A percentile compares a stretch with the other conserved stretches of the same genome.
Conservation (phyloP, 2,329 filamentous ascomycete species). For the Claviceps cyperi region DNA sequence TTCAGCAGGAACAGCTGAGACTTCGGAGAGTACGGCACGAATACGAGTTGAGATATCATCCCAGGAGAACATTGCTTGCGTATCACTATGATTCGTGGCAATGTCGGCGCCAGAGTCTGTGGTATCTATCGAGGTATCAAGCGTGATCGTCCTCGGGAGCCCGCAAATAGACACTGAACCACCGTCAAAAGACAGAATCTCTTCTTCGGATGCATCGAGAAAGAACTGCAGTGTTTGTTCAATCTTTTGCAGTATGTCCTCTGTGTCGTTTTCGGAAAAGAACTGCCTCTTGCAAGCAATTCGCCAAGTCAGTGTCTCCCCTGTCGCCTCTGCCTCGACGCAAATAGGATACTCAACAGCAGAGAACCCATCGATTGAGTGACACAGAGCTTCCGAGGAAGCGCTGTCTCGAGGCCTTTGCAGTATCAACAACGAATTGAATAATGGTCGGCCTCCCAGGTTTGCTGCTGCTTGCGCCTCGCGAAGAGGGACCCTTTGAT, state of each 20-base stretch:
- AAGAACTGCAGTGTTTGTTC: slow-evolving; percentile 45
- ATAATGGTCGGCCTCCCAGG: slow-evolving; percentile 25
- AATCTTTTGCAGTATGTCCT: slow-evolving; percentile 40
- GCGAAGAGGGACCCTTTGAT: slow-evolving; percentile 66
- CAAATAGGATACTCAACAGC: slow-evolving; percentile 72
- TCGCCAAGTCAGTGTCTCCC: slow-evolving; percentile 49
- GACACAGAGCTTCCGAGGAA: slow-evolving; percentile 30
- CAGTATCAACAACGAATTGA: slow-evolving; percentile 43
- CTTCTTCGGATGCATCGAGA: slow-evolving; percentile 29
- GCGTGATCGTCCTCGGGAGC: slow-evolving; percentile 22
- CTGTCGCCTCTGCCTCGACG: slow-evolving; percentile 58
- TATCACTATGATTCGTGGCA: background rate
- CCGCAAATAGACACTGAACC: slow-evolving; percentile 49
- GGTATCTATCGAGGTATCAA: background rate
- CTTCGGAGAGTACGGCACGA: slow-evolving; percentile 32
- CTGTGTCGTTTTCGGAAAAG: slow-evolving; percentile 29
- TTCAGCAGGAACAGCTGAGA: slow-evolving; percentile 44
- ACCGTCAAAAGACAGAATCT: slow-evolving; percentile 39
- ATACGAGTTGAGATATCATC: slow-evolving; percentile 23
- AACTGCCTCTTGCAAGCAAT: slow-evolving; percentile 51
- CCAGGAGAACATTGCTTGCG: slow-evolving; percentile 15
- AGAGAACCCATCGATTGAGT: slow-evolving; percentile 47
- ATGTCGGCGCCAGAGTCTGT: background rate
- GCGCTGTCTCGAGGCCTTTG: slow-evolving; percentile 23
- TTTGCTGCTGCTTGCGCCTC: slow-evolving; percentile 38